Evolutionary conservation across 2,329 filamentous ascomycete genomes (phyloP).

Genomic region (Phaeosphaeria sp.): DNA sequence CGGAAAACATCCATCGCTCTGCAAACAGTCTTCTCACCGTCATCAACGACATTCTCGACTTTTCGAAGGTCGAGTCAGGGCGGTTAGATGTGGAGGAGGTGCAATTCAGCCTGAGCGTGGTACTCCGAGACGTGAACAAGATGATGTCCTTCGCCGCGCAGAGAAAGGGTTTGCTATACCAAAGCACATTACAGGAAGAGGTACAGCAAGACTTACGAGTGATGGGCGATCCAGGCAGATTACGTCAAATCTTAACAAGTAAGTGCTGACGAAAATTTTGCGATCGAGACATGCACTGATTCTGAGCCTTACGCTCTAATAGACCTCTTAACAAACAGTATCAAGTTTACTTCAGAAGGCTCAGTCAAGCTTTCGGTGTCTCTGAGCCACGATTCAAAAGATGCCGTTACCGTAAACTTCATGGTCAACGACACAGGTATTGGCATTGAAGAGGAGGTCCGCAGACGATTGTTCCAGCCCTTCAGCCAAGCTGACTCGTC

Average conservation of each 20-base stretch:
- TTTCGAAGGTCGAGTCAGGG: conserved; percentile 84
- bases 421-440: conserved; percentile 80
- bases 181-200: conserved; percentile 67
- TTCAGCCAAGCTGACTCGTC: conserved; percentile 85
- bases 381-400: conserved; percentile 68
- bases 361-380: conserved; percentile 65
- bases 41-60: conserved; percentile 89
- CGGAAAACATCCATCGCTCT: conserved; percentile 79
- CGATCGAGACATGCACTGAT: no score
- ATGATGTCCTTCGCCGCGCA: conserved; percentile 88
- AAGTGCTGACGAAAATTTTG: background rate
- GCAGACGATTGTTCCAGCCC: conserved; percentile 75
- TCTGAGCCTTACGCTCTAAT: background rate
- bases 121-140: conserved; percentile 80
- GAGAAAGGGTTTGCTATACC: conserved; percentile 77
- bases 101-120: conserved; percentile 75
- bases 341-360: conserved; percentile 50
- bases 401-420: conserved; percentile 73
- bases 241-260: conserved; percentile 81
- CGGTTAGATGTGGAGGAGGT: conserved; percentile 80
- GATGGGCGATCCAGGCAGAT: conserved; percentile 82
- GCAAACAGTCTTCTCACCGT: conserved; percentile 83
- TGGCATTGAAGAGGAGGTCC: conserved; percentile 79
- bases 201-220: conserved; percentile 75
- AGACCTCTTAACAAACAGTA: conserved; percentile 67